Base-by-base conservation (phyloP, 2,329 filamentous ascomycete genomes). In the Fusarium papillatum region DNA sequence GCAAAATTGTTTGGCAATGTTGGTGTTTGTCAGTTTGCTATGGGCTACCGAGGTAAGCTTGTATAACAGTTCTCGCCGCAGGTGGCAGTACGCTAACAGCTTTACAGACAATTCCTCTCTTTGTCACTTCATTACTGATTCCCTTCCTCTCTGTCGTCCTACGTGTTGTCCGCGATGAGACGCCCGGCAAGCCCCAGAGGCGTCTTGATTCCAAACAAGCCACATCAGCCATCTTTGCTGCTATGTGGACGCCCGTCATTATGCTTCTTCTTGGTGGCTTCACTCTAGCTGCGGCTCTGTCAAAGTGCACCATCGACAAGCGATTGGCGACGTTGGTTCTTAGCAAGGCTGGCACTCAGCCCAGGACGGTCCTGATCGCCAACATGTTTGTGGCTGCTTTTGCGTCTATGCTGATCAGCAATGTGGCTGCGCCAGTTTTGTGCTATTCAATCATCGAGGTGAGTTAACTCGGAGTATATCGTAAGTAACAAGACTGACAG, bases 241-340 rank as follows among this genome's bases (percentile, higher is more conserved):
- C 97, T 31, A 99, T 99, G 97, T 99, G 97, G 97, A 98, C 96
- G 5, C 96, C 97, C 0, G 97, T 99, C 67, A 99, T 99, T 78
- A 98, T 99, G 97, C 91, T 99, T 19, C 88, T 99, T 26, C 92
- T 99, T 1, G 97, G 97, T 78, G 97, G 97, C 38, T 99, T 99
- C 81, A 98, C 97, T 3, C 93, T 99, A 66, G 97, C 97, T 13
- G 97, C 97, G 0, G 97, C 97, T 0, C 86, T 99, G 67, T 98
- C 95, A 61, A 99, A 99, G 84, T 98, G 98, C 84, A 97, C 96
- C 78, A 98, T 99, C 80, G 97, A 98, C 72, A 98, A 98, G 85
- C 94, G 97, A 81, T 95, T 99, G 86, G 97, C 97, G 3, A 98
- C 96, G 2, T 95, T 98, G 80, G 95, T 99, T 34, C 89, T 99